Conservation (phyloP, 148 eudicot genomes). For the Rhododendron ferrugineum region DNA sequence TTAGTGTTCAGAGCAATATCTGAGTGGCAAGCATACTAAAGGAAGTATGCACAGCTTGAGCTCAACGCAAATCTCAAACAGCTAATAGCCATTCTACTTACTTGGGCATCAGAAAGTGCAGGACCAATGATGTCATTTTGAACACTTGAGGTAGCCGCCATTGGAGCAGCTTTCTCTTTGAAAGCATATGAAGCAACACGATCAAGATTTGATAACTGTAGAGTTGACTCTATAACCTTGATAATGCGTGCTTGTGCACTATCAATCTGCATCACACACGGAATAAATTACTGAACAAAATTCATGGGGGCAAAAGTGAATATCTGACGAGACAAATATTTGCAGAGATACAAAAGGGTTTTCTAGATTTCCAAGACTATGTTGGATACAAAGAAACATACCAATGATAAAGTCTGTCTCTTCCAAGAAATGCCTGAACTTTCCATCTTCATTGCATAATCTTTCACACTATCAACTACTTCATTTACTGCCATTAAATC, state of each 20-base stretch:
- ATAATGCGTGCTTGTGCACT: slow-evolving; percentile 54
- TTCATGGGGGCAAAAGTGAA: not conserved
- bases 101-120: slow-evolving; percentile 73
- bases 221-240: slow-evolving; percentile 71
- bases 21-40: not conserved
- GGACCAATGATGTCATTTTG: slow-evolving; percentile 72
- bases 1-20: not conserved
- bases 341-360: not conserved
- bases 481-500: slow-evolving; percentile 60
- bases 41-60: not conserved
- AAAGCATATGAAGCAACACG: slow-evolving; percentile 61
- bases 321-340: not conserved
- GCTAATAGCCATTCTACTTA: slow-evolving; percentile 25
- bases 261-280: slow-evolving; percentile 48
- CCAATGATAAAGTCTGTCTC: slow-evolving; percentile 69
- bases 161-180: slow-evolving; percentile 54
- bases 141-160: slow-evolving; percentile 57
- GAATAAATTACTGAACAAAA: not conserved
- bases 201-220: slow-evolving; percentile 79
- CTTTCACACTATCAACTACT: slow-evolving; percentile 50
- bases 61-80: not conserved
- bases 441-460: slow-evolving; percentile 55
- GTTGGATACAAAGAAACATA: slow-evolving; percentile 24
- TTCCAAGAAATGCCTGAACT: slow-evolving; percentile 65
- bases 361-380: not conserved